A percentile compares a stretch with the other conserved stretches of the same genome.
These are phyloP conservation scores for Agaricus subrufescens DNA, from an alignment of 768 basidiomycete species.

Conservation along the genomic window DNA sequence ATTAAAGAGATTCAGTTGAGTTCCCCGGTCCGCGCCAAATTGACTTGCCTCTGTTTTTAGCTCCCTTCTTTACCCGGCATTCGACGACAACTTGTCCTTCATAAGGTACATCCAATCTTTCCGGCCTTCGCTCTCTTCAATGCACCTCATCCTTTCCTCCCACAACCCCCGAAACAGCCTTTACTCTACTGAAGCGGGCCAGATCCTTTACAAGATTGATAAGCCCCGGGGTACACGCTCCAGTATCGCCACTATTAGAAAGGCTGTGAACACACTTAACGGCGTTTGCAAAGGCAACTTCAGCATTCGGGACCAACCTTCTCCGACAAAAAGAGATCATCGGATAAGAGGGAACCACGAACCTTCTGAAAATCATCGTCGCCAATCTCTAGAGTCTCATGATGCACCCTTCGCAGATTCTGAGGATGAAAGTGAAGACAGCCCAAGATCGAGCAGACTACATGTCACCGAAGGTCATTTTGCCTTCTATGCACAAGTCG, in stretches of 20 bases:
- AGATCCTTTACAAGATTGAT: conserved; percentile 17
- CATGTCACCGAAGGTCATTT: background rate
- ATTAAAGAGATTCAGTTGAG: too few species aligned
- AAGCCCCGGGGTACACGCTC: conserved; percentile 13
- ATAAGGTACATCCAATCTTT: too few species aligned
- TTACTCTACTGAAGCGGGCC: conserved; percentile 16
- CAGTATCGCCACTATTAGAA: conserved; percentile 10
- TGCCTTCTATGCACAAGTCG: conserved; percentile 11
- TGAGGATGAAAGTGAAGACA: background rate
- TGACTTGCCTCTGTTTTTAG: too few species aligned
- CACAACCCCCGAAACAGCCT: conserved; percentile 15
- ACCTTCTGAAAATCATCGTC: background rate
- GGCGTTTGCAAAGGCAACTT: background rate
- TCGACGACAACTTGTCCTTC: too few species aligned
- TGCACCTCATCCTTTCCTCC: conserved; percentile 19
- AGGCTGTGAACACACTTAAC: conserved; percentile 1
- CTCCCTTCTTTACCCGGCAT: too few species aligned
- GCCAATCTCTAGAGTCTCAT: background rate
- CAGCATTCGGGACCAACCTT: background rate
- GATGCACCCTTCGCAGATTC: background rate
- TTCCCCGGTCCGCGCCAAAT: too few species aligned
- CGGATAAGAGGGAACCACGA: background rate
- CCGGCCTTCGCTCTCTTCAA: background rate
- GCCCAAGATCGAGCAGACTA: background rate
- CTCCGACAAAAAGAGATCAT: too few species aligned